A percentile compares a stretch with the other conserved stretches of the same genome.
Evolutionary conservation across 139 green algal genomes (phyloP).

Genomic region (Chlamydomonas schloesseri): DNA sequence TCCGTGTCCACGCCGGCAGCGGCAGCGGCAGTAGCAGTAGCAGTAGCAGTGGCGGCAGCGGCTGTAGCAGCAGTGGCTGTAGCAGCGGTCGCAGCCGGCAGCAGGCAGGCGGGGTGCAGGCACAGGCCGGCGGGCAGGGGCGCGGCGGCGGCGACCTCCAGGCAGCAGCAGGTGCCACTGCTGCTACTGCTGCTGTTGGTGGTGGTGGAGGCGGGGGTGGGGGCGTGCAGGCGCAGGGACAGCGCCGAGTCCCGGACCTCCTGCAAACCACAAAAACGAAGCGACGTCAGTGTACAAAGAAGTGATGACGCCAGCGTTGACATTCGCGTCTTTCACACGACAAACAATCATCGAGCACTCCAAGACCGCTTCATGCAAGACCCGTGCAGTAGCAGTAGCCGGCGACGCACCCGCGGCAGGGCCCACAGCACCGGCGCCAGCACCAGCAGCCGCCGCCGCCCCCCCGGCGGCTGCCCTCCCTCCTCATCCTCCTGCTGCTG

Average conservation of each 20-base stretch:
- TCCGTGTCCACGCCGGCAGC: background rate
- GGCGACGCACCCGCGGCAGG: conserved; percentile 31
- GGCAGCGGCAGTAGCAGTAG: background rate
- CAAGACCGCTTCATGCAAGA: too few species aligned
- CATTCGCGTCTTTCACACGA: too few species aligned
- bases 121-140: conserved; percentile 20
- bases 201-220: too few species aligned
- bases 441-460: background rate
- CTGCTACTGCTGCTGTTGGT: background rate
- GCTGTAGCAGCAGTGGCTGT: background rate
- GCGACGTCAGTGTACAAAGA: too few species aligned
- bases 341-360: too few species aligned
- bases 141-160: conserved; percentile 25
- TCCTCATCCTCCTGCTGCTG: too few species aligned
- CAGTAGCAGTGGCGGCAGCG: background rate
- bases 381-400: too few species aligned
- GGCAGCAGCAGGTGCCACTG: background rate
- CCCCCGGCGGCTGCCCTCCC: background rate
- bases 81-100: background rate
- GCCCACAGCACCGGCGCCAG: conserved; percentile 35
- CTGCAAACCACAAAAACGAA: too few species aligned
- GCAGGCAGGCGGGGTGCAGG: conserved; percentile 41
- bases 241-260: conserved; percentile 36
- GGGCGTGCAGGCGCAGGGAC: background rate
- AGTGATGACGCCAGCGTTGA: too few species aligned